Base-by-base conservation (phyloP, 371 early-diverging fungal species). In the Coemansia sp. region DNA sequence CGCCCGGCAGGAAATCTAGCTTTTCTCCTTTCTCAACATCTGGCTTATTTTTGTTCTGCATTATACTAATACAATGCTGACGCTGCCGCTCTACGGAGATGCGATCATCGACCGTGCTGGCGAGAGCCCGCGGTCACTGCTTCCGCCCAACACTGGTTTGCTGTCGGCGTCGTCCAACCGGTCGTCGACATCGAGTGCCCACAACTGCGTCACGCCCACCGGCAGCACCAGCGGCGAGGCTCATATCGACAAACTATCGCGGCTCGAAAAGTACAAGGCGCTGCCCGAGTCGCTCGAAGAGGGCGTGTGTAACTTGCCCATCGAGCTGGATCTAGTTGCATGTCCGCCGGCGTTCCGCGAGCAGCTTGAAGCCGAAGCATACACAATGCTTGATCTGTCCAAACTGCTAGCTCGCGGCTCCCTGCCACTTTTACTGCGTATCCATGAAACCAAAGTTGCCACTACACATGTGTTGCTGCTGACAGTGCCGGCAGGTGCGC, bases 241-340 rank as follows among this genome's bases (percentile, higher is more conserved):
- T 40, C 68, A 69, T 23, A 55, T 72, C 6, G 78, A 68, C 66
- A 77, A 77, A 64, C 54, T 77, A 51, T 68, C 69, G 23, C 56
- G 78, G 33, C 78, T 77, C n/a, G 78, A 77, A 44, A 77, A 77
- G 73, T 58, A 62, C 69, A 77, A 77, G 37, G 60, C 69, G 21
- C 57, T 77, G 50, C 78, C 78, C 18, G 72, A 72, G 66, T 48
- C 72, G 47, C 66, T 77, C 6, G 78, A 77, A 28, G 78, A 77
- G 59, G 65, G 69, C n/a, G 68, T 77, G 18, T 61, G 54, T 53
- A 69, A 68, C 37, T 52, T 77, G 54, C 78, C 78, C 30, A 25
- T 72, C 14, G 72, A 77, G 69, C 66, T 72, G 50, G 78, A 77
- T 58, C 23, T 65, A 66, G 68, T 77, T 64, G 54, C 72, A 11